Conservation (phyloP, 2,329 filamentous ascomycete genomes). For the Clarireedia sp. region DNA sequence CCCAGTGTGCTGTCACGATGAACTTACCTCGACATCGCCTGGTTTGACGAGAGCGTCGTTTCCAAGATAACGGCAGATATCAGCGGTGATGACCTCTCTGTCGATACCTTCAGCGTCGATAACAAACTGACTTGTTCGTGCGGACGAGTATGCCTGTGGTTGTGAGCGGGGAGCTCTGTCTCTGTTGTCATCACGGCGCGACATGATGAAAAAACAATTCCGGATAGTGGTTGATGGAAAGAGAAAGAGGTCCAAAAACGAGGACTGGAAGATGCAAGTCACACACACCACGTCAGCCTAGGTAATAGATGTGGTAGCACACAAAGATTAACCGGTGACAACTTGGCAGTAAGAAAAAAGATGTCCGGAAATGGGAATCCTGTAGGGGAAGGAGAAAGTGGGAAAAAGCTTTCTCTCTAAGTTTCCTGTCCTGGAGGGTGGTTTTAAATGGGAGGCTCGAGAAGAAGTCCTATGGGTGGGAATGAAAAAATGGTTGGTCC, state of each 20-base stretch:
- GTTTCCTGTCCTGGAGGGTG: constrained; percentile 6
- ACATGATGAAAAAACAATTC: constrained; percentile 6
- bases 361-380: constrained; percentile 10
- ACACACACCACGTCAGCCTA: constrained; percentile 31
- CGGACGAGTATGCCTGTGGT: constrained; percentile 31
- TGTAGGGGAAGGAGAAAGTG: background rate
- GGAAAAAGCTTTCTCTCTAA: constrained; percentile 3
- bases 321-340: constrained; percentile 11
- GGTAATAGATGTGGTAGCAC: constrained; percentile 22
- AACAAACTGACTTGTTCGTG: constrained; percentile 69
- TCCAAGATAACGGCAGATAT: constrained; percentile 76
- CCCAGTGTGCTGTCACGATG: background rate
- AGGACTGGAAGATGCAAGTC: constrained; percentile 26
- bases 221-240: constrained; percentile 27
- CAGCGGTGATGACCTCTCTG: constrained; percentile 75
- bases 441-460: constrained; percentile 16
- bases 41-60: constrained; percentile 75
- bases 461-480: constrained; percentile 17
- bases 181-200: constrained; percentile 14
- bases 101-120: constrained; percentile 74
- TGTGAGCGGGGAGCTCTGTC: constrained; percentile 22
- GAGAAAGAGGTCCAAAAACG: constrained; percentile 24
- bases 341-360: constrained; percentile 14
- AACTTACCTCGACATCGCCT: constrained; percentile 62
- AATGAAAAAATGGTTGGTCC: constrained; percentile 11